Evolutionary conservation across 352 stramenopile genomes (phyloP).

Genomic region (Phytophthora brassicae): DNA sequence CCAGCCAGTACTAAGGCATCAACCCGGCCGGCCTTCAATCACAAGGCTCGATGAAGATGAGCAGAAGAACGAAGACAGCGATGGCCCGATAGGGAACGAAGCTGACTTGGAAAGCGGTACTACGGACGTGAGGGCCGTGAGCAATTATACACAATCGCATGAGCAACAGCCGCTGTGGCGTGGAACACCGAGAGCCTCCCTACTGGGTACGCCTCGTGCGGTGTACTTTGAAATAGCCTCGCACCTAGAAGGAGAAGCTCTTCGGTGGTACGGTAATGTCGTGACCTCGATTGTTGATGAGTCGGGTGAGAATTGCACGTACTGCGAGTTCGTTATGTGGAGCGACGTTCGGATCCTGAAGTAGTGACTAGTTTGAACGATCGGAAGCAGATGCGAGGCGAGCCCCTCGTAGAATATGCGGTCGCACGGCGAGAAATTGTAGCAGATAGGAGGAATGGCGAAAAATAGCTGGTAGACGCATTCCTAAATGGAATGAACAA

Average conservation of each 20-base stretch:
- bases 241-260: constrained; percentile 2
- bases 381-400: constrained; percentile 1
- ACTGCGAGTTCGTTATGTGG: constrained; percentile 2
- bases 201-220: too few species aligned
- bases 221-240: constrained; percentile 8
- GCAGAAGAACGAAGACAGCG: too few species aligned
- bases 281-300: constrained; percentile 3
- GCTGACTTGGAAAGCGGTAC: too few species aligned
- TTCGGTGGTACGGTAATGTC: constrained; percentile 10
- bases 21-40: too few species aligned
- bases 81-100: too few species aligned
- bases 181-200: too few species aligned
- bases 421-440: constrained; percentile 2
- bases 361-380: constrained; percentile 3
- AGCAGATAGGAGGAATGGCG: background rate
- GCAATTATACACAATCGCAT: too few species aligned
- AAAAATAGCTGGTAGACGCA: constrained; percentile 8
- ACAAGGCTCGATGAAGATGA: too few species aligned
- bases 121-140: background rate
- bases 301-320: background rate
- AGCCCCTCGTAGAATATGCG: constrained; percentile 3
- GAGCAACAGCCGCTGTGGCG: too few species aligned
- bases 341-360: background rate
- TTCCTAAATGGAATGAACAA: constrained; percentile 10
- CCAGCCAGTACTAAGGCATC: too few species aligned